Conservation (phyloP, 805 yeast species). For the Wickerhamiella bombiphila region DNA sequence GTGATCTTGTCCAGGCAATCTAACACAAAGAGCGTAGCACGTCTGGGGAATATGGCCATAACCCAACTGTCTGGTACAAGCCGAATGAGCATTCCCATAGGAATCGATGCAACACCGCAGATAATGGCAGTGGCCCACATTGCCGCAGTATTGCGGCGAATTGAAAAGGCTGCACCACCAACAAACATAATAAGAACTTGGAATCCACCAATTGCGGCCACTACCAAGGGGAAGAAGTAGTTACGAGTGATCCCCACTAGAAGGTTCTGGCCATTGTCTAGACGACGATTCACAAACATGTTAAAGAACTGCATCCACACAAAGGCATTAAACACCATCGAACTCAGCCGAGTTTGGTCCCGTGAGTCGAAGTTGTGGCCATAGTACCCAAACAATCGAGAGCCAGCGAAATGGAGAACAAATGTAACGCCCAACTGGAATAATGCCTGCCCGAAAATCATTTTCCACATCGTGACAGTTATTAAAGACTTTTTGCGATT, state of each 20-base stretch:
- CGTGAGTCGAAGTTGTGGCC: slow-evolving; percentile 23
- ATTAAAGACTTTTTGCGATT: slow-evolving; percentile 70
- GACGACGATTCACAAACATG: slow-evolving; percentile 74
- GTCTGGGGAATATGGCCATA: slow-evolving; percentile 47
- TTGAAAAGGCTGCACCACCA: slow-evolving; percentile 91
- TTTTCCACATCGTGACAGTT: slow-evolving; percentile 92
- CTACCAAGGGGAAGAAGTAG: slow-evolving; percentile 63
- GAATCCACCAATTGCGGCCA: slow-evolving; percentile 59
- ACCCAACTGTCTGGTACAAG: slow-evolving; percentile 73
- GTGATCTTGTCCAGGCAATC: slow-evolving; percentile 11
- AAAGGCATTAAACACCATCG: slow-evolving; percentile 88
- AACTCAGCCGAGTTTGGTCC: slow-evolving; percentile 46
- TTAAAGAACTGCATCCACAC: slow-evolving; percentile 98
- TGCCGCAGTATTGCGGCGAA: slow-evolving; percentile 61
- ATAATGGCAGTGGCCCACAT: slow-evolving; percentile 84
- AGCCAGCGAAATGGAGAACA: slow-evolving; percentile 67
- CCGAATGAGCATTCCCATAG: slow-evolving; percentile 64
- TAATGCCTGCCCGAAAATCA: slow-evolving; percentile 79
- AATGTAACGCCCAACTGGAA: slow-evolving; percentile 73
- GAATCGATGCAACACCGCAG: slow-evolving; percentile 69
- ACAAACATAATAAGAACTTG: slow-evolving; percentile 88
- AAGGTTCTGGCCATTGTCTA: slow-evolving; percentile 75
- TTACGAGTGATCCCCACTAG: slow-evolving; percentile 71
- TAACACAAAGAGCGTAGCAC: slow-evolving; percentile 29
- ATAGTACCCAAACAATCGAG: slow-evolving; percentile 32